Base-by-base conservation (phyloP, 2,329 filamentous ascomycete species). In the Arthrobotrys sinensis region DNA sequence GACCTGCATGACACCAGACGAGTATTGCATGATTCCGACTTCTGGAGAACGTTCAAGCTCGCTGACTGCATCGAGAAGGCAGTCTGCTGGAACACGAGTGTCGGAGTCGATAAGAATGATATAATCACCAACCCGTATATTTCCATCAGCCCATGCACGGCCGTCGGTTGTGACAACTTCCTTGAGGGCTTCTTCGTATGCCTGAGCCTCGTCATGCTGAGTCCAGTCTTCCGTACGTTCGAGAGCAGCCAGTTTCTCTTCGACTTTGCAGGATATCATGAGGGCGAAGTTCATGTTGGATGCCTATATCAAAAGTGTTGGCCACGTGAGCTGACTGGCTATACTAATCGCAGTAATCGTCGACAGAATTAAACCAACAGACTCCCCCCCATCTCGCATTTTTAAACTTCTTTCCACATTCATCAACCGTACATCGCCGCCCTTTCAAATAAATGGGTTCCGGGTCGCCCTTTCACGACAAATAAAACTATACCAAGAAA, bases 61-160 rank as follows among this genome's bases (percentile, higher is more conserved):
- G 62, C 90, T 93, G 55, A 92, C 91, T 48, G 91, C 91, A 82
- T 94, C 92, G 4, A 94, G 87, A 77, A 95, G 86, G 82, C 92
- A 95, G 84, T 94, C 92, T 45, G 87, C 85, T 0, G 92, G 92
- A 1, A 93, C 91, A 84, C 91, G 91, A 34, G 92, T 94, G 84
- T 94, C 92, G 1, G 91, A 93, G 85, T 93, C 91, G 82, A 93
- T 92, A 76, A 94, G 85, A 36, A 92, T 86, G 76, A 94, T 93
- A 84, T 94, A 94, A 84, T 96, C 93, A 70, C 93, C 93, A 21
- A 96, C 87, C 64, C 93, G 92, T 81, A 97, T 91, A 84, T 96
- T 94, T 79, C 93, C 93, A 82, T 93, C 92, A 16, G 93, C 93
- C 91, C 91, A 92, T 32, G 91, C 91, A 32, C 91, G 89, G 16